A percentile compares a stretch with the other conserved stretches of the same genome.
Evolutionary conservation across 2,329 filamentous ascomycete genomes (phyloP).

Genomic region (Paecilomyces niveus): DNA sequence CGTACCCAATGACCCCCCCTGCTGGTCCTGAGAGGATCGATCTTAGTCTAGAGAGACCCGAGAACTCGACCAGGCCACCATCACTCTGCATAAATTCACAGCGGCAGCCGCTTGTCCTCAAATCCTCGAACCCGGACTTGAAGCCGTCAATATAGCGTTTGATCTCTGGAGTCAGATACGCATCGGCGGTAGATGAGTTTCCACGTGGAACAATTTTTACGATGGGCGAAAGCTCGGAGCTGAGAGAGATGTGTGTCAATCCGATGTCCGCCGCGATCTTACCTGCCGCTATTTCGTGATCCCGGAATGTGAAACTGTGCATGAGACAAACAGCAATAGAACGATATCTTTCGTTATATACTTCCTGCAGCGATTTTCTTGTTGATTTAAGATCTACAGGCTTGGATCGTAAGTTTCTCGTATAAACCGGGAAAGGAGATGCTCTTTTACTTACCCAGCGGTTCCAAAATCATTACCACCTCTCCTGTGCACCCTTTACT

Average conservation of each 20-base stretch:
- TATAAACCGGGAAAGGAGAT: slow-evolving; percentile 44
- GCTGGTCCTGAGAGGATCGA: slow-evolving; percentile 85
- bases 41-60: slow-evolving; percentile 68
- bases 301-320: slow-evolving; percentile 86
- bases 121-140: slow-evolving; percentile 67
- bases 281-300: slow-evolving; percentile 74
- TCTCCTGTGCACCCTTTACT: not conserved
- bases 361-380: slow-evolving; percentile 55
- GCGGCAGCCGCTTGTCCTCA: slow-evolving; percentile 59
- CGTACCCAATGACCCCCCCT: slow-evolving; percentile 89
- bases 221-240: slow-evolving; percentile 79
- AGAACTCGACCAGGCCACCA: slow-evolving; percentile 51
- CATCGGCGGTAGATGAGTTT: slow-evolving; percentile 71
- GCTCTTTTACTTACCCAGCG: not conserved
- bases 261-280: slow-evolving; percentile 71
- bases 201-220: slow-evolving; percentile 72
- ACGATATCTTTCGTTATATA: slow-evolving; percentile 64
- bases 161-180: slow-evolving; percentile 72
- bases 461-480: not conserved
- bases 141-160: slow-evolving; percentile 73
- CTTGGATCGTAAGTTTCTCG: slow-evolving; percentile 65
- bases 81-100: slow-evolving; percentile 96
- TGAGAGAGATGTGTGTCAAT: slow-evolving; percentile 74
- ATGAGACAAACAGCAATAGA: slow-evolving; percentile 87
- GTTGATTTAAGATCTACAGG: slow-evolving; percentile 53